Base-by-base conservation (phyloP, 2,329 filamentous ascomycete genomes). In the Colletotrichum sp. region DNA sequence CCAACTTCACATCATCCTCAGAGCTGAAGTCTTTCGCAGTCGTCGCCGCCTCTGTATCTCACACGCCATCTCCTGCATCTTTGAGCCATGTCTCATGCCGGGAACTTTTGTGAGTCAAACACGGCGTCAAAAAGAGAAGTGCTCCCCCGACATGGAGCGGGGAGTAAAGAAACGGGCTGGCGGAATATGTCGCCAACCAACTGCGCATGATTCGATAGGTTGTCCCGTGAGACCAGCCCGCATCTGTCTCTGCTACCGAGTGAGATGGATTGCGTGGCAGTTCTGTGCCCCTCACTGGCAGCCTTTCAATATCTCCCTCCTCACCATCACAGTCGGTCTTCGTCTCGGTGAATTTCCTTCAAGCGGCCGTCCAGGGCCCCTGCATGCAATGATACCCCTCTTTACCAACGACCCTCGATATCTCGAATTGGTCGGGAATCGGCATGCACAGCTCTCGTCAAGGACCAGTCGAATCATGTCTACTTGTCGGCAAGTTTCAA, bases 401-500 rank as follows among this genome's bases (percentile, higher is more conserved):
- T 29, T 36, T 29, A 24, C 29, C 62, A 21, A 34, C 27, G 54
- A 5, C n/a, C 21, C 70, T 54, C 34, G 34, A 31, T 34, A 34
- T 11, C 13, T 69, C 43, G 64, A 62, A 68, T 27, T 54, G 31
- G 62, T 16, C 43, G 64, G 64, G 38, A 31, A 47, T 65, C 71
- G 33, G 66, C 66, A 70, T 70, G 59, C 66, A 13, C 54, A 65
- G 67, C n/a, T 66, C 24, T 54, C 61, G 54, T 62, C 43, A 62
- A 66, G 61, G 21, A 18, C 55, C 62, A 73, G 62, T 70, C 67
- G 62, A 64, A 66, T 70, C 67, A 70, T 64, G n/a, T 58, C 58
- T 24, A 34, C 29, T 33, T 61, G 8, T 34, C n/a, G 29, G 21
- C 29, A 18, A n/a, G 18, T 29, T 61, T 29, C 36, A 24, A 61